phyloP scores from a whole-genome alignment of 1,284 basidiomycete species.

The Apiotrichum mycotoxinovorans region DNA sequence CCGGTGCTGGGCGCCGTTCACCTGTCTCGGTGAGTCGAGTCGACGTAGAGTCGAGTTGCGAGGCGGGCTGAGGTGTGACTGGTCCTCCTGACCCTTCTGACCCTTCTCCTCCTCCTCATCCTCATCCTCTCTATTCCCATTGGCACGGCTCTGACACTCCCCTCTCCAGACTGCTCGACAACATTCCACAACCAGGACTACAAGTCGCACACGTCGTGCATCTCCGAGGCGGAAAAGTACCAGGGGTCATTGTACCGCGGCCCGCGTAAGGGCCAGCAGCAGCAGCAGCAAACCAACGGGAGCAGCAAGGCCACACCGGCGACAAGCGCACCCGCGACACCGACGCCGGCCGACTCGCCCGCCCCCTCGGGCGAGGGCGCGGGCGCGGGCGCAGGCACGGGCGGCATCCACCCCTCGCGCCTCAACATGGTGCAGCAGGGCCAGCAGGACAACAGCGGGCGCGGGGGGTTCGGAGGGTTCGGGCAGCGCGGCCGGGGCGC shows the following conservation, averaged over 20 bases:
- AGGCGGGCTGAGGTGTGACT: too few relatives aligned
- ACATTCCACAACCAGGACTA: constrained; percentile 72
- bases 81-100: too few relatives aligned
- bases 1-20: constrained; percentile 60
- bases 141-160: not conserved
- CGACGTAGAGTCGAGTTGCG: not conserved
- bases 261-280: constrained; percentile 56
- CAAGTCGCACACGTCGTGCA: constrained; percentile 76
- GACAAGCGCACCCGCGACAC: constrained; percentile 21
- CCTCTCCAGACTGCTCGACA: constrained; percentile 64
- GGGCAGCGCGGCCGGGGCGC: constrained; percentile 15
- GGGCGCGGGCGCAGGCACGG: not conserved
- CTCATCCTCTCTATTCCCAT: too few relatives aligned
- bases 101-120: too few relatives aligned
- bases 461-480: not conserved
- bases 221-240: constrained; percentile 87
- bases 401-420: constrained; percentile 39
- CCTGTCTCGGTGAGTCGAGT: constrained; percentile 60
- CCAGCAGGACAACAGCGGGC: not conserved
- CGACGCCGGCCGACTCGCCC: constrained; percentile 17
- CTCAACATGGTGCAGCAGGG: constrained; percentile 12
- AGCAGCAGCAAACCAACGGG: not conserved
- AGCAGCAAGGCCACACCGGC: constrained; percentile 8
- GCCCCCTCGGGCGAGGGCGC: constrained; percentile 13
- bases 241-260: constrained; percentile 80